A percentile compares a stretch with the other conserved stretches of the same genome.
Conservation (phyloP, 208 protist species). For the Trypanosoma mega region DNA sequence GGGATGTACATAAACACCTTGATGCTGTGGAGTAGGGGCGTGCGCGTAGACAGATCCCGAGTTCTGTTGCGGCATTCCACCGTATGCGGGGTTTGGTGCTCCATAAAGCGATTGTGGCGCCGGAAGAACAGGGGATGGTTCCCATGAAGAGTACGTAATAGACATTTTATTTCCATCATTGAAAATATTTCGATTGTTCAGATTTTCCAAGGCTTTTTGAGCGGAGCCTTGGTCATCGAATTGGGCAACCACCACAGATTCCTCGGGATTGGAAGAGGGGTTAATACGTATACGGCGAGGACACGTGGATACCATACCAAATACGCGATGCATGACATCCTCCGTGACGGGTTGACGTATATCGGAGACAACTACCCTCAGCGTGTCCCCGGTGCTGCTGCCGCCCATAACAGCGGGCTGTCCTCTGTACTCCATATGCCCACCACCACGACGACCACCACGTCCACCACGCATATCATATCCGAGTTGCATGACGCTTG, state of each 20-base stretch:
- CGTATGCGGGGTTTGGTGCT: slow-evolving; percentile 10
- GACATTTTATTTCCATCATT: slow-evolving; percentile 87
- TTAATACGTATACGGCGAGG: slow-evolving; percentile 56
- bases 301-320: slow-evolving; percentile 70
- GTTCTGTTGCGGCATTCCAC: slow-evolving; percentile 9
- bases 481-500: slow-evolving; percentile 19
- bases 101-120: slow-evolving; percentile 6
- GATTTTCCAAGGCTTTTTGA: slow-evolving; percentile 56
- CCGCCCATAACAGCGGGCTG: slow-evolving; percentile 24
- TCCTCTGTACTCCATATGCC: slow-evolving; percentile 22
- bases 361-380: slow-evolving; percentile 73
- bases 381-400: slow-evolving; percentile 52
- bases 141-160: slow-evolving; percentile 56
- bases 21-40: slow-evolving; percentile 16
- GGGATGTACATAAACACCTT: slow-evolving; percentile 25
- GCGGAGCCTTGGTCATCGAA: slow-evolving; percentile 63
- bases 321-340: slow-evolving; percentile 85
- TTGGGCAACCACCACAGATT: slow-evolving; percentile 72
- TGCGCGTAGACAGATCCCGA: slow-evolving; percentile 19
- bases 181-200: slow-evolving; percentile 89
- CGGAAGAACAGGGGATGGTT: slow-evolving; percentile 24
- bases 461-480: slow-evolving; percentile 48
- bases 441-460: slow-evolving; percentile 26
- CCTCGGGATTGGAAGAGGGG: slow-evolving; percentile 52
- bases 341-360: slow-evolving; percentile 82